Evolutionary conservation across 805 yeast species (phyloP).

Genomic region (Sugiyamaella floridensis): DNA sequence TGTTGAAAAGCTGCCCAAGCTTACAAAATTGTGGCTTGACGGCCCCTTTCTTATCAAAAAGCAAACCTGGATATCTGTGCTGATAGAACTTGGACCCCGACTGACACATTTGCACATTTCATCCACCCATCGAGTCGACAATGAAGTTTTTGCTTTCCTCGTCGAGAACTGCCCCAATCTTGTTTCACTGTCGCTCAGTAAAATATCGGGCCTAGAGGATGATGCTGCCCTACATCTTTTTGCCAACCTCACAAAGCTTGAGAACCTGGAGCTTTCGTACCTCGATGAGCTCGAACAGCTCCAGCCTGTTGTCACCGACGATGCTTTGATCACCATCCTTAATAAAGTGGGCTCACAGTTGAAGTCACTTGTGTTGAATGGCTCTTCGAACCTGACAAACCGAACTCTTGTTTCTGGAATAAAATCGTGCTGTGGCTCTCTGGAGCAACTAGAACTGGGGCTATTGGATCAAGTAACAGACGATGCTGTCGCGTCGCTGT

Average conservation of each 20-base stretch:
- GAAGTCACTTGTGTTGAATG: slow-evolving; percentile 54
- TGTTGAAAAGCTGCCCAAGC: slow-evolving; percentile 47
- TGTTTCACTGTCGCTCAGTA: slow-evolving; percentile 50
- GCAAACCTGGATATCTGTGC: slow-evolving; percentile 68
- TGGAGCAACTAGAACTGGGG: slow-evolving; percentile 54
- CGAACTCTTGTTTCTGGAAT: slow-evolving; percentile 46
- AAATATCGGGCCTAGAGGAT: slow-evolving; percentile 66
- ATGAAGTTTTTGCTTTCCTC: slow-evolving; percentile 55
- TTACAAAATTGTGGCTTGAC: slow-evolving; percentile 58
- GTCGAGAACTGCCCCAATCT: slow-evolving; percentile 52
- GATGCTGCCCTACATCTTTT: slow-evolving; percentile 52
- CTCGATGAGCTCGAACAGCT: slow-evolving; percentile 36
- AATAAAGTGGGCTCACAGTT: slow-evolving; percentile 49
- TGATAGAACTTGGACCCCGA: slow-evolving; percentile 48
- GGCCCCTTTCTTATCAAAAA: slow-evolving; percentile 87
- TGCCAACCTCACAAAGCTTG: slow-evolving; percentile 52
- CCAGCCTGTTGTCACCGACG: slow-evolving; percentile 52
- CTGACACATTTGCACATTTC: slow-evolving; percentile 56
- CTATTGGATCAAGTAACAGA: slow-evolving; percentile 60
- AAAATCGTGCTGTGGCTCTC: slow-evolving; percentile 47
- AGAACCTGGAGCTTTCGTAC: slow-evolving; percentile 54
- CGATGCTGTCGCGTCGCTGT: slow-evolving; percentile 55
- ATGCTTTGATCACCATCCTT: slow-evolving; percentile 52
- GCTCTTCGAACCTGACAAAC: slow-evolving; percentile 70
- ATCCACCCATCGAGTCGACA: slow-evolving; percentile 78